Percentiles rank a stretch among this genome's conserved stretches.
These are phyloP conservation scores for Linderina pennispora DNA, from an alignment of 192 early-diverging fungal species.

Conservation along the genomic window DNA sequence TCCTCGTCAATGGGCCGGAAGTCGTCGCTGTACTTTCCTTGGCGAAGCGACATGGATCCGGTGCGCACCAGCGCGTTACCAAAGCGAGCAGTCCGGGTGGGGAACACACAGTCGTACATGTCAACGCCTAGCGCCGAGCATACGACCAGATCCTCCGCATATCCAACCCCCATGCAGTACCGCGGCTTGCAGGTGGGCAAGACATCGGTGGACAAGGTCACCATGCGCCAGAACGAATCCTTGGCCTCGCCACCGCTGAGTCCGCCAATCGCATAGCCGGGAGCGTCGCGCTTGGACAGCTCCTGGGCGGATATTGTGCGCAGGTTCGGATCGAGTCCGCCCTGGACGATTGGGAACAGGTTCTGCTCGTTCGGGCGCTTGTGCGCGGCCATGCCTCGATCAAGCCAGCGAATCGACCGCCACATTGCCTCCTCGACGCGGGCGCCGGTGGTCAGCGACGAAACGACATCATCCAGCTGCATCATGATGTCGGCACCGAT, in stretches of 20 bases:
- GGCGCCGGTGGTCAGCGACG: constrained; percentile 70
- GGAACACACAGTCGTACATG: constrained; percentile 90
- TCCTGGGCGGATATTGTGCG: constrained; percentile 71
- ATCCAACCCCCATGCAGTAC: constrained; percentile 91
- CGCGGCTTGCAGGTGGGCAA: constrained; percentile 76
- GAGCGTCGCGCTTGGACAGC: constrained; percentile 72
- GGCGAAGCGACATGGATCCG: constrained; percentile 60
- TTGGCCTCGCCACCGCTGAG: constrained; percentile 84
- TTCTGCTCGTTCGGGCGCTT: constrained; percentile 66
- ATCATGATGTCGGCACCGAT: constrained; percentile 89
- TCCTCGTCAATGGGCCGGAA: constrained; percentile 67
- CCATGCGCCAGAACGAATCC: constrained; percentile 81
- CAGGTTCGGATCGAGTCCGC: constrained; percentile 65
- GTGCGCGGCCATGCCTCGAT: constrained; percentile 75
- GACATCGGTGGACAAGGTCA: constrained; percentile 70
- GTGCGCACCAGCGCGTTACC: constrained; percentile 75
- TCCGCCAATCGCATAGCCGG: constrained; percentile 84
- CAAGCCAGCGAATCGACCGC: constrained; percentile 83
- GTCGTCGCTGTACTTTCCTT: constrained; percentile 57
- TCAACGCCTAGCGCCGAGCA: constrained; percentile 83
- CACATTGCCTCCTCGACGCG: constrained; percentile 88
- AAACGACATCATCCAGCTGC: constrained; percentile 88
- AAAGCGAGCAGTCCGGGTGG: constrained; percentile 83
- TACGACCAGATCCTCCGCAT: constrained; percentile 78
- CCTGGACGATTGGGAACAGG: constrained; percentile 86